A percentile compares a stretch with the other conserved stretches of the same genome.
Conservation (phyloP, 192 early-diverging fungal genomes). For the Umbelopsis sp. region DNA sequence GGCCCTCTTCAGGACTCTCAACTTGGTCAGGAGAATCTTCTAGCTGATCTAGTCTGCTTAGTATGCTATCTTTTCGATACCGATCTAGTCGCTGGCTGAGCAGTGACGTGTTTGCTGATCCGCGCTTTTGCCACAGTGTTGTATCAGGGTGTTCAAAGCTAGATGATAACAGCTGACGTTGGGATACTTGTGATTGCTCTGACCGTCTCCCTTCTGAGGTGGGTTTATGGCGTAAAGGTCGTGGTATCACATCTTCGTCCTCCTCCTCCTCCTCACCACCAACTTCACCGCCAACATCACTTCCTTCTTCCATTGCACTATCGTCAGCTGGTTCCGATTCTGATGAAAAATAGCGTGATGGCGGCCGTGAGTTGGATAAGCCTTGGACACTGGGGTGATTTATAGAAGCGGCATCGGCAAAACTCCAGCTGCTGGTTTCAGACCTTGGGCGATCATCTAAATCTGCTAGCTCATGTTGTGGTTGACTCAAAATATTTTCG, state of each 20-base stretch:
- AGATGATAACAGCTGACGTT: not conserved
- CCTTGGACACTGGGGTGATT: slow-evolving; percentile 14
- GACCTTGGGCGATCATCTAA: not conserved
- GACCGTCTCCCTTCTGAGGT: not conserved
- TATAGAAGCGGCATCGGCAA: slow-evolving; percentile 2
- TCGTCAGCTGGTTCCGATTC: not conserved
- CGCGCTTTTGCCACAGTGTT: not conserved
- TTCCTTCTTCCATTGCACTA: not conserved
- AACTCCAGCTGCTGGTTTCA: slow-evolving; percentile 12
- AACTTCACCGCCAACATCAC: not conserved
- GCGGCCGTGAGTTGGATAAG: slow-evolving; percentile 3
- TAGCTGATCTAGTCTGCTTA: not conserved
- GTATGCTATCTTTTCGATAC: not conserved
- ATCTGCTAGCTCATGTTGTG: not conserved
- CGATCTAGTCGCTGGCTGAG: slow-evolving; percentile 13
- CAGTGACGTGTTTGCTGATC: slow-evolving; percentile 9
- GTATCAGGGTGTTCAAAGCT: slow-evolving; percentile 17
- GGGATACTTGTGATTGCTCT: slow-evolving; percentile 1
- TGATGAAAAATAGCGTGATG: slow-evolving; percentile 16
- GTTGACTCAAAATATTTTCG: not conserved
- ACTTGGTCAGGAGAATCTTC: not conserved
- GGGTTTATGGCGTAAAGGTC: not conserved
- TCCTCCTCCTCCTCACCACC: not conserved
- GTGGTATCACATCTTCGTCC: not conserved
- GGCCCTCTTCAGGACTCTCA: too few species aligned